Percentiles rank a stretch among this genome's conserved stretches.
These are phyloP conservation scores for Debaryomyces subglobosus DNA, from an alignment of 1,139 yeast species.

Conservation along the genomic window DNA sequence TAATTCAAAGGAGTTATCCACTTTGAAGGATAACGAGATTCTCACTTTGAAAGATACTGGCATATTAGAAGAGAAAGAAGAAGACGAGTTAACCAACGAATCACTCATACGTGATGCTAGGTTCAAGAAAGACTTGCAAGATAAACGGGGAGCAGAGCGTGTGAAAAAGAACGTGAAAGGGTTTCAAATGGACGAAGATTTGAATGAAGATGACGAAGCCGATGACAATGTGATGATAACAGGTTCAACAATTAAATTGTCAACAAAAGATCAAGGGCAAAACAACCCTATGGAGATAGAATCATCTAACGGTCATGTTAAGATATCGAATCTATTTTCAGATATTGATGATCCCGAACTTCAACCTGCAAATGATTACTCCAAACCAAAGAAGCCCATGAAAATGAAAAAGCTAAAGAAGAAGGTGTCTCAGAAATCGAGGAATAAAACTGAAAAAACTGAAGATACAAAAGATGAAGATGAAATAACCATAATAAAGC, in stretches of 20 bases:
- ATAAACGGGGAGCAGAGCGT: constrained; percentile 26
- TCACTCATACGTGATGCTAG: constrained; percentile 36
- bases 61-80: constrained; percentile 53
- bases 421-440: constrained; percentile 21
- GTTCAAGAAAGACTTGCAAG: constrained; percentile 25
- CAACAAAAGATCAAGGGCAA: neutral
- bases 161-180: constrained; percentile 26
- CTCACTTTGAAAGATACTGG: constrained; percentile 67
- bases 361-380: neutral
- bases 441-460: constrained; percentile 9
- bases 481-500: constrained; percentile 30
- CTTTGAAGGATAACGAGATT: constrained; percentile 50
- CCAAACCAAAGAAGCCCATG: constrained; percentile 31
- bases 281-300: constrained; percentile 12
- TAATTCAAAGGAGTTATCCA: constrained; percentile 39
- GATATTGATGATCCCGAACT: constrained; percentile 28
- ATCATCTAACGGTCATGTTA: neutral
- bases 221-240: constrained; percentile 14
- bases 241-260: constrained; percentile 15
- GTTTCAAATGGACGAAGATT: constrained; percentile 17
- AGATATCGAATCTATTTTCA: constrained; percentile 25
- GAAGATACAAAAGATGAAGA: constrained; percentile 17
- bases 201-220: constrained; percentile 19
- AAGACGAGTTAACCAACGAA: constrained; percentile 48
- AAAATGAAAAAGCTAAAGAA: constrained; percentile 54